Conservation (phyloP, 805 yeast species). For the Metschnikowia koreensis region DNA sequence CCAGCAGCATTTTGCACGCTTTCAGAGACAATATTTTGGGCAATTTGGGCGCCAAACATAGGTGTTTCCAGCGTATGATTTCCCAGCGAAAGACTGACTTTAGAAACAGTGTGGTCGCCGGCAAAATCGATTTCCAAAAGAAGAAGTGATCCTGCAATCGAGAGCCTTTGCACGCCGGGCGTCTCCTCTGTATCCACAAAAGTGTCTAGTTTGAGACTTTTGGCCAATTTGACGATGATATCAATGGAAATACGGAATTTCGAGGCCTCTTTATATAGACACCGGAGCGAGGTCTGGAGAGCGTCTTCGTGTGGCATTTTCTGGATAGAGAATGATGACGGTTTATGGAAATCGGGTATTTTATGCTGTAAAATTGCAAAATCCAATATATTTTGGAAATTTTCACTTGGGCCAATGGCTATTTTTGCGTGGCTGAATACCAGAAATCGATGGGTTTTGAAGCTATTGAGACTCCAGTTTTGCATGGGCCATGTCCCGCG, state of each 20-base stretch:
- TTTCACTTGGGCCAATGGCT: no score
- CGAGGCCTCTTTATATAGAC: conserved; percentile 33
- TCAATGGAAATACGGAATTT: conserved; percentile 35
- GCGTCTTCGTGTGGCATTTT: conserved; percentile 11
- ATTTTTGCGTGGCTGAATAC: no score
- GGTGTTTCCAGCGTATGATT: conserved; percentile 19
- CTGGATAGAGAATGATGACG: not conserved
- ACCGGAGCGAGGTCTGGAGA: conserved; percentile 14
- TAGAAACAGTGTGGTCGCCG: conserved; percentile 23
- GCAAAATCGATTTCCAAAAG: conserved; percentile 40
- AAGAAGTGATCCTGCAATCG: conserved; percentile 42
- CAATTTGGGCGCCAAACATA: not conserved
- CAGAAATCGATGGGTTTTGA: no score
- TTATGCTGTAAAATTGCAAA: not conserved
- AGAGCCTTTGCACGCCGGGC: conserved; percentile 22
- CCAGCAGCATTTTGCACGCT: not conserved
- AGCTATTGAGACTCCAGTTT: no score
- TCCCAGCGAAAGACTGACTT: conserved; percentile 38
- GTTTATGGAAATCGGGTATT: no score
- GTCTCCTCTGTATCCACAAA: conserved; percentile 35
- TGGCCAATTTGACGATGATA: conserved; percentile 38
- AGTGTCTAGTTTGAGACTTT: conserved; percentile 40
- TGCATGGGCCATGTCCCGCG: no score
- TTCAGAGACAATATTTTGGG: not conserved
- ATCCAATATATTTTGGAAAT: not conserved